Evolutionary conservation across 108 stramenopile species (phyloP).

Genomic region (Stephanodiscus minutulus): DNA sequence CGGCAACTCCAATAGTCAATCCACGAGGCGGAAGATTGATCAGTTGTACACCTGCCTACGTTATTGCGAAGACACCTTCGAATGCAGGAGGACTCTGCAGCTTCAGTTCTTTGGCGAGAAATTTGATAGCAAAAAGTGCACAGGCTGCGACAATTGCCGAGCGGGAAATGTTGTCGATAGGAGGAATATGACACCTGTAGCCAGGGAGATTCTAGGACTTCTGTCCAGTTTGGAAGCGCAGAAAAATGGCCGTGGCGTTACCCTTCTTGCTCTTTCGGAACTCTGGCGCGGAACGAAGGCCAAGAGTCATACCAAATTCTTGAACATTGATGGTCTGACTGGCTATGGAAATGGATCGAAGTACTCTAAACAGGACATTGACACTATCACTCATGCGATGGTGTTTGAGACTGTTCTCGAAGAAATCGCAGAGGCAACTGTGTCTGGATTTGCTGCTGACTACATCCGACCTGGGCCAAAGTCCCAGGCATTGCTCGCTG

Average conservation of each 20-base stretch:
- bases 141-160: constrained; percentile 90
- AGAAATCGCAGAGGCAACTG: constrained; percentile 53
- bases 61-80: constrained; percentile 86
- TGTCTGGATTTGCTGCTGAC: constrained; percentile 68
- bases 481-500: constrained; percentile 48
- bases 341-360: constrained; percentile 73
- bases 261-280: constrained; percentile 70
- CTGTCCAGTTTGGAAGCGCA: constrained; percentile 43
- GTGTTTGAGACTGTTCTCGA: constrained; percentile 74
- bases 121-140: constrained; percentile 79
- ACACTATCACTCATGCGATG: constrained; percentile 72
- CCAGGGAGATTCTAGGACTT: constrained; percentile 60
- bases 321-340: constrained; percentile 19
- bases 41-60: constrained; percentile 82
- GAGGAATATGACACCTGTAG: constrained; percentile 66
- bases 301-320: constrained; percentile 65
- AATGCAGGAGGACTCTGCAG: constrained; percentile 88
- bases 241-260: constrained; percentile 58
- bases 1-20: constrained; percentile 35
- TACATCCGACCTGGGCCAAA: constrained; percentile 68
- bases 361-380: constrained; percentile 67
- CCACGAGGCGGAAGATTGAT: constrained; percentile 79
- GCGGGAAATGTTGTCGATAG: constrained; percentile 61
- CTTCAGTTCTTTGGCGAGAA: constrained; percentile 90
- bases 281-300: constrained; percentile 79